Evolutionary conservation across 1,139 yeast species (phyloP).

Genomic region (Diutina sp.): DNA sequence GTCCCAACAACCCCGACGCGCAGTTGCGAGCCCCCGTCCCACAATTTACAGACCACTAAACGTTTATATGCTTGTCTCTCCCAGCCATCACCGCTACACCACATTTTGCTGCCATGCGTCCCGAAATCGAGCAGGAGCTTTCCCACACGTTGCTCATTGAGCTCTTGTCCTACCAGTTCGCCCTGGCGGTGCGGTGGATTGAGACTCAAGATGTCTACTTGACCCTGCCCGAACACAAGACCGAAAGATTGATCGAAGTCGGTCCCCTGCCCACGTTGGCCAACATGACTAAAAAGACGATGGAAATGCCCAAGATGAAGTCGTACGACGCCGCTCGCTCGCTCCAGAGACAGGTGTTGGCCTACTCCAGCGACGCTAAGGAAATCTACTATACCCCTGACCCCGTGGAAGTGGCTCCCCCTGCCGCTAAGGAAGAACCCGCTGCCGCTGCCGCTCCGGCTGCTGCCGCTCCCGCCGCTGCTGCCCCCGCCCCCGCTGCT

Average conservation of each 20-base stretch:
- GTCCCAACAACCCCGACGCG: no score
- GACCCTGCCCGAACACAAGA: conserved; percentile 60
- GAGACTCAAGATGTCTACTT: conserved; percentile 97
- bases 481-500: conserved; percentile 49
- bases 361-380: conserved; percentile 91
- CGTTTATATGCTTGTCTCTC: background rate
- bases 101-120: conserved; percentile 50
- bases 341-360: conserved; percentile 89
- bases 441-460: conserved; percentile 18
- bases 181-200: conserved; percentile 99
- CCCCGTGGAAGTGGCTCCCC: conserved; percentile 46
- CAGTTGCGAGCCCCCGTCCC: no score
- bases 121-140: conserved; percentile 95
- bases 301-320: conserved; percentile 82
- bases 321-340: conserved; percentile 96
- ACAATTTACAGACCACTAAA: background rate
- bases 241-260: conserved; percentile 94
- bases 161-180: conserved; percentile 94
- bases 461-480: conserved; percentile 37
- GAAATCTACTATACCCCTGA: conserved; percentile 95
- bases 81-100: background rate
- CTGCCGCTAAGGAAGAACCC: conserved; percentile 15
- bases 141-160: conserved; percentile 92
- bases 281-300: conserved; percentile 96
- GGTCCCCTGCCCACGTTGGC: conserved; percentile 99